Evolutionary conservation across 352 stramenopile genomes (phyloP), one percentile per base, ranked within the genome.

Genomic region (Globisporangium megalacanthum): DNA sequence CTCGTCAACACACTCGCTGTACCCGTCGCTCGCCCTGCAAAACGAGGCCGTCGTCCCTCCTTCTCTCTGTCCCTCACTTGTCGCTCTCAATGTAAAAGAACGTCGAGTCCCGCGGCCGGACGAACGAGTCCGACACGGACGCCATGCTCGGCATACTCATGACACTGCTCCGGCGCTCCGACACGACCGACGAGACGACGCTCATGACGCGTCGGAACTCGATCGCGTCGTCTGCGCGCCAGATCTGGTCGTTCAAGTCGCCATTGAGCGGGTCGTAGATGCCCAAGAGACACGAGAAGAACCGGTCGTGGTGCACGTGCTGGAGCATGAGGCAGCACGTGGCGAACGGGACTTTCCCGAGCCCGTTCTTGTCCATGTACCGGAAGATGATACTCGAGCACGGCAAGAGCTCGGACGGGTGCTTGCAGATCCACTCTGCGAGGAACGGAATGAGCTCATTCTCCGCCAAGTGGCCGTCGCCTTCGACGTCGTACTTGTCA

Each of bases 301-400:
- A 94, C 3, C 85, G 85, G 57, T 94, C 85, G 60, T 92, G 85
- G 64, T 94, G 88, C 46, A 92, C 85, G 54, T 94, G 85, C 61
- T 92, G 82, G 48, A 94, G 82, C 77, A 94, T 91, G 22, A 94
- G 70, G 50, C 82, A 94, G 58, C 81, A 92, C 20, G 85, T 92
- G 36, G 85, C 77, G 44, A 94, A 94, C 4, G 80, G 82, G 39
- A 94, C 78, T 20, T 81, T 77, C 42, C 85, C 85, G 20, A 94
- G 52, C 15, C 79, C 71, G 58, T 84, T 90, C 62, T 94, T 94
- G 68, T 94, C 85, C 85, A 94, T 92, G 62, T 94, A 94, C 2
- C 84, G 77, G 69, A 92, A 92, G 37, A 94, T 89, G 35, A 90
- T 82, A 29, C 82, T 75, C 49, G 82, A 87, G 31, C 84, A 90